These are phyloP conservation scores for Aspergillus arachidicola DNA, from an alignment of 2,329 filamentous ascomycete species.

Conservation along the genomic window DNA sequence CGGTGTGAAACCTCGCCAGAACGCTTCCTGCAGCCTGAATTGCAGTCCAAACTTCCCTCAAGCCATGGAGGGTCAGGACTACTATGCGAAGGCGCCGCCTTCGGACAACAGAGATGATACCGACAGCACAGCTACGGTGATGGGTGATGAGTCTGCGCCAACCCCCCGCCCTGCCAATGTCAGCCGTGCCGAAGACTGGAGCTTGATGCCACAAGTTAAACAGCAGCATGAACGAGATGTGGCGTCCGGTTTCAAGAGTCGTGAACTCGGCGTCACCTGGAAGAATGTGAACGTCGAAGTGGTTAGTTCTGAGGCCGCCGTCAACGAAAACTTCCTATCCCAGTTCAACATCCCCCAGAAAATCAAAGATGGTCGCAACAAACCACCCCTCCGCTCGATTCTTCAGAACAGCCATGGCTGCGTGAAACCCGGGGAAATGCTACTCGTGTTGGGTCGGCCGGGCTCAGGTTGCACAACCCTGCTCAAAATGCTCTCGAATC, in stretches of 20 bases:
- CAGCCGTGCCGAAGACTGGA: conserved; percentile 48
- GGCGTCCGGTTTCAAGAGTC: conserved; percentile 50
- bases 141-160: conserved; percentile 26
- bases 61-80: conserved; percentile 16
- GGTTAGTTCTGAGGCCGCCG: conserved; percentile 61
- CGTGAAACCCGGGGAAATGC: conserved; percentile 73
- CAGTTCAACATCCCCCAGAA: conserved; percentile 60
- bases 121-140: conserved; percentile 31
- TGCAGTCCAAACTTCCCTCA: conserved; percentile 10
- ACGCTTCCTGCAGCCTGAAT: background rate
- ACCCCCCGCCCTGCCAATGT: conserved; percentile 11
- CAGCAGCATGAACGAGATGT: conserved; percentile 47
- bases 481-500: conserved; percentile 69
- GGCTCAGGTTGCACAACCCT: conserved; percentile 72
- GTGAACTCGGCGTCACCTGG: conserved; percentile 66
- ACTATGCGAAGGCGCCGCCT: conserved; percentile 7
- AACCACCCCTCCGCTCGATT: conserved; percentile 65
- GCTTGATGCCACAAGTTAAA: conserved; percentile 53
- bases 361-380: conserved; percentile 56
- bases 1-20: background rate
- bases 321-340: conserved; percentile 66
- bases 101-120: conserved; percentile 26
- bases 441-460: conserved; percentile 69
- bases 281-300: conserved; percentile 65
- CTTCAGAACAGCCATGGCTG: conserved; percentile 68